Conservation (phyloP, 176 grass and related monocot species). For the Zoysia japonica region DNA sequence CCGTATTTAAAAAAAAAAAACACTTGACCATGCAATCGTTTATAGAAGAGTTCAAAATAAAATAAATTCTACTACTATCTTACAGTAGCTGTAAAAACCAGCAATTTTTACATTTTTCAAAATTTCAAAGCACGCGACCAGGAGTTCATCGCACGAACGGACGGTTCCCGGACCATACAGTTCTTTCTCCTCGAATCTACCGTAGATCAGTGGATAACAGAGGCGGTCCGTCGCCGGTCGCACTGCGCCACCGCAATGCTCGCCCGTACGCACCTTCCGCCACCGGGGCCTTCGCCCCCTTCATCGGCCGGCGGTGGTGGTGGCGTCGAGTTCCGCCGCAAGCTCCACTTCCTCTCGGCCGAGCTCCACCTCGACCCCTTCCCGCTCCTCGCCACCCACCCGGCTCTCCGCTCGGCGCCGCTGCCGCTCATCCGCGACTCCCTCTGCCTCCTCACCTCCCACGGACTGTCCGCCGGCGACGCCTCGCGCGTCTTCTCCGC, state of each 20-base stretch:
- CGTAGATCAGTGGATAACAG: background rate
- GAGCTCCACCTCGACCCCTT: slow-evolving; percentile 64
- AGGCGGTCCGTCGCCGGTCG: background rate
- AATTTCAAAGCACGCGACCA: too few species aligned
- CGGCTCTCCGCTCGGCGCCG: slow-evolving; percentile 51
- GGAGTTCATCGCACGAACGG: too few species aligned
- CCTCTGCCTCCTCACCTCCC: slow-evolving; percentile 53
- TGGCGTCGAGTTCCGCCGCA: slow-evolving; percentile 55
- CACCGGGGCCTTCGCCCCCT: background rate
- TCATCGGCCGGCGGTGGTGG: background rate
- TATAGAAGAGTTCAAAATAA: too few species aligned
- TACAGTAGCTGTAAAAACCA: too few species aligned
- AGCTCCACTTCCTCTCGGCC: slow-evolving; percentile 48
- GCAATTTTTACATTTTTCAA: too few species aligned
- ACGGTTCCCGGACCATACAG: too few species aligned
- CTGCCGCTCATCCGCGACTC: slow-evolving; percentile 41
- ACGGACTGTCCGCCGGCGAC: slow-evolving; percentile 51
- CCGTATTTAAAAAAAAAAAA: too few species aligned
- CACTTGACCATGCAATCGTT: too few species aligned
- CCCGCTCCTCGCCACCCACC: slow-evolving; percentile 57
- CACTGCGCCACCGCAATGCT: slow-evolving; percentile 25
- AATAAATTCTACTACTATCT: too few species aligned
- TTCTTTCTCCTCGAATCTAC: background rate
- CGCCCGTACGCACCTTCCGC: slow-evolving; percentile 24
- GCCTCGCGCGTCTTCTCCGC: slow-evolving; percentile 51